Conservation (phyloP, 495 filamentous ascomycete species). For the Aspergillus sparsus region DNA sequence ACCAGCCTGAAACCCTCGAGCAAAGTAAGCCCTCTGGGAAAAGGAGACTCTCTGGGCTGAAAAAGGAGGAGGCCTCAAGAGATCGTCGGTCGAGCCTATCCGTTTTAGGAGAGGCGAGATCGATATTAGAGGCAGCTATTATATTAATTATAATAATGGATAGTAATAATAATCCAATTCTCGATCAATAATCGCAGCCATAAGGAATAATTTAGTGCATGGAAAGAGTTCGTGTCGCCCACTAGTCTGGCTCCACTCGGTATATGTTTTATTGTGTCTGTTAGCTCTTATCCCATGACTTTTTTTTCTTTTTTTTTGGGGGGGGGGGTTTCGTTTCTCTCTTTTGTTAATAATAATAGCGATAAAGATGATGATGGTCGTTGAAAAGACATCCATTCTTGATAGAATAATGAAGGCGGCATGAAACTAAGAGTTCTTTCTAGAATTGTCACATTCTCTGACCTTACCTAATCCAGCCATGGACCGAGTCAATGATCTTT, state of each 20-base stretch:
- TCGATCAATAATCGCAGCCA: background rate
- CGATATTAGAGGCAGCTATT: background rate
- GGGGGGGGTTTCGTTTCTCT: background rate
- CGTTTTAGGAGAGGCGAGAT: background rate
- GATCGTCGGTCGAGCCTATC: background rate
- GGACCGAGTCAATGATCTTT: no score
- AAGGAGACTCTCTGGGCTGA: slow-evolving; percentile 10
- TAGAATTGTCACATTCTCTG: no score
- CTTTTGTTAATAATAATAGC: no score
- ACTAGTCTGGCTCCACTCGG: slow-evolving; percentile 18
- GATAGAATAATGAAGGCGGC: no score
- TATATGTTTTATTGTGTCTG: slow-evolving; percentile 5
- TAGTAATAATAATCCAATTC: background rate
- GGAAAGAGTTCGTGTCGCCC: slow-evolving; percentile 18
- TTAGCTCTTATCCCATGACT: background rate
- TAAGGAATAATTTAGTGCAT: background rate
- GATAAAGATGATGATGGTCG: no score
- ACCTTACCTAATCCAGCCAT: no score
- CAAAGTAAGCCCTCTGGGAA: slow-evolving; percentile 16
- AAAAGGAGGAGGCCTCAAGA: slow-evolving; percentile 19
- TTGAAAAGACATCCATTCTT: no score
- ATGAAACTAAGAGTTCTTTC: no score
- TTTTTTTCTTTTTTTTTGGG: background rate
- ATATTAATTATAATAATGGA: background rate
- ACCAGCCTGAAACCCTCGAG: slow-evolving; percentile 14